Conservation (phyloP, 2,329 filamentous ascomycete genomes). For the Pseudogymnoascus sp. region DNA sequence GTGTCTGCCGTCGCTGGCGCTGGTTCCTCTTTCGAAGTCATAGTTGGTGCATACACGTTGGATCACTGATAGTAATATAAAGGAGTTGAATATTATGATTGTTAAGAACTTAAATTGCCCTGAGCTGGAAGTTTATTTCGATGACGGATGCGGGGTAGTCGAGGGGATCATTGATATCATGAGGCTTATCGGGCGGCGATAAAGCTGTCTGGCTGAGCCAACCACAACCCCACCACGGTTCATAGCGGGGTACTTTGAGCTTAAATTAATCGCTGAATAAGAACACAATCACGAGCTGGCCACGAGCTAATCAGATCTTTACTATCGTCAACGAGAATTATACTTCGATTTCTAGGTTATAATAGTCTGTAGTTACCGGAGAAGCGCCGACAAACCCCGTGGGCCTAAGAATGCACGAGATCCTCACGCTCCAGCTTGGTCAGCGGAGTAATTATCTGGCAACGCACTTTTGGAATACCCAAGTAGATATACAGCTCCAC, state of each 20-base stretch:
- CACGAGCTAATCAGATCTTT: background rate
- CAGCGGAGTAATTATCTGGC: slow-evolving; percentile 88
- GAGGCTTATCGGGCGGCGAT: slow-evolving; percentile 1
- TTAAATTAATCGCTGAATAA: background rate
- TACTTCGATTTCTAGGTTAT: background rate
- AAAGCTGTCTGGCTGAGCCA: slow-evolving; percentile 2
- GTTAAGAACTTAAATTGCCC: background rate
- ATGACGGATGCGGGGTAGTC: slow-evolving; percentile 7
- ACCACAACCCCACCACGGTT: slow-evolving; percentile 1
- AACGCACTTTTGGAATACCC: slow-evolving; percentile 96
- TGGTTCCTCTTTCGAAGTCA: slow-evolving; percentile 28
- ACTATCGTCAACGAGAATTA: background rate
- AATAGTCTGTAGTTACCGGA: background rate
- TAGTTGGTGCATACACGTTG: slow-evolving; percentile 10
- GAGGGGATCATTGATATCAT: slow-evolving; percentile 4
- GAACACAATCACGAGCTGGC: background rate
- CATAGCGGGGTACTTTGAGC: slow-evolving; percentile 1
- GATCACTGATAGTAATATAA: background rate
- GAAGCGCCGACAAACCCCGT: background rate
- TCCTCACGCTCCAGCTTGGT: slow-evolving; percentile 88
- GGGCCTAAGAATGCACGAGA: slow-evolving; percentile 68
- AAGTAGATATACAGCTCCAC: slow-evolving; percentile 43
- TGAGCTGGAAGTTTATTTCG: background rate
- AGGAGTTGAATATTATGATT: background rate
- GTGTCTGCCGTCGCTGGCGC: slow-evolving; percentile 29